Evolutionary conservation across 176 grass and related monocot species (phyloP), one percentile per base, ranked within the genome.

Genomic region (Ensete ventricosum): DNA sequence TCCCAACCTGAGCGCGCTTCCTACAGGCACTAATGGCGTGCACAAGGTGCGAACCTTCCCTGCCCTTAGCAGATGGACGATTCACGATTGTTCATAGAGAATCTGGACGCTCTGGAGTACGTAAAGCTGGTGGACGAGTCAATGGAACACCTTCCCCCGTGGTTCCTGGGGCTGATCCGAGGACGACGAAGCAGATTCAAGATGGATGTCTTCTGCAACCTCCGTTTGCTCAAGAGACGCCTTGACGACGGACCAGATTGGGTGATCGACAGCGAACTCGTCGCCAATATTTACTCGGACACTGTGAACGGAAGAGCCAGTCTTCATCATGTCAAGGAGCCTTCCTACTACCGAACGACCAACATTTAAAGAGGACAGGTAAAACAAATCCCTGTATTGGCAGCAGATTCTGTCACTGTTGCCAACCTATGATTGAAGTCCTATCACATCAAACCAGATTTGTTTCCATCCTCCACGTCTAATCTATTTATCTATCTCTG

Each of bases 1-100:
- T 34, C 82, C 86, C 11, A 49, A 85, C 67, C 71, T 91, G 76
- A 81, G 27, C 22, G 60, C 62, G 51, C 81, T 96, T 13, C 88
- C 92, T 22, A 21, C 25, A 68, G 82, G 92, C 60, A 74, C 91
- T 23, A 69, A 49, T 6, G 57, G 57, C 6, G 57, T n/a, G 57
- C 17, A 14, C 22, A 76, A 62, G 50, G 16, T 2, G 57, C 81
- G 48, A 53, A 67, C 24, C 67, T 85, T 11, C 48, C 51, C 53
- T 77, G 49, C 22, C 4, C 75, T 43, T 74, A 51, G 57, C 48
- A 73, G n/a, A 66, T 81, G 5, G 1, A 27, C 11, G 55, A 80
- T 21, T 50, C 20, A 54, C 16, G 9, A 23, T 54, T 27, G 11
- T 54, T 34, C 6, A 55, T 81, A 22, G 27, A 85, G 54, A 54